phyloP scores from a whole-genome alignment of 768 basidiomycete species.

The Russula emetica region DNA sequence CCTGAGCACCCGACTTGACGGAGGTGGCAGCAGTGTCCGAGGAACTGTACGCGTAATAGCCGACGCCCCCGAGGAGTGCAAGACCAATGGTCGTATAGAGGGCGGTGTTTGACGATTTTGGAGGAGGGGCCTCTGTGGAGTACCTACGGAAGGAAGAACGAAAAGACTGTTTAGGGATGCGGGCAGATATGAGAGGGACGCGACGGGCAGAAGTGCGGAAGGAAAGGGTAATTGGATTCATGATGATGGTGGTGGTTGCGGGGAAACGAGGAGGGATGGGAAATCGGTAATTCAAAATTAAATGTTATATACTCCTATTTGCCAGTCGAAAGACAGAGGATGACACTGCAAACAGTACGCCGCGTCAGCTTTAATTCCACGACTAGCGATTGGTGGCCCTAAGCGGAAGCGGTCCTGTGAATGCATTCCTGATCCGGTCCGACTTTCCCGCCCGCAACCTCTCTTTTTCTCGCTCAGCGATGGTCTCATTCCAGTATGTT shows the following conservation, averaged over 20 bases:
- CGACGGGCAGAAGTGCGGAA: constrained; percentile 26
- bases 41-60: constrained; percentile 56
- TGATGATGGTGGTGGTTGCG: constrained; percentile 6
- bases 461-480: not conserved
- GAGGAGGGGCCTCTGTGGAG: constrained; percentile 48
- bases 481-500: constrained; percentile 29
- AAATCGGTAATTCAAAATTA: not conserved
- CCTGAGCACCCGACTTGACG: constrained; percentile 57
- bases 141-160: constrained; percentile 52
- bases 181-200: constrained; percentile 22
- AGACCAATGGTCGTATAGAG: constrained; percentile 61
- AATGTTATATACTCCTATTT: not conserved
- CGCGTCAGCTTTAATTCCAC: not conserved
- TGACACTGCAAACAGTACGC: too few species aligned
- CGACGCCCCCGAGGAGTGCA: constrained; percentile 54
- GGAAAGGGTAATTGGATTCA: constrained; percentile 1
- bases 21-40: constrained; percentile 50
- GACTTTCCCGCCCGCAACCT: not conserved
- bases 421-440: not conserved
- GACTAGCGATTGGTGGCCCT: not conserved
- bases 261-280: not conserved
- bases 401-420: too few species aligned
- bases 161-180: constrained; percentile 26
- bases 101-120: constrained; percentile 50
- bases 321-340: not conserved